phyloP scores from a whole-genome alignment of 208 protist species.

The Spongospora subterranea region DNA sequence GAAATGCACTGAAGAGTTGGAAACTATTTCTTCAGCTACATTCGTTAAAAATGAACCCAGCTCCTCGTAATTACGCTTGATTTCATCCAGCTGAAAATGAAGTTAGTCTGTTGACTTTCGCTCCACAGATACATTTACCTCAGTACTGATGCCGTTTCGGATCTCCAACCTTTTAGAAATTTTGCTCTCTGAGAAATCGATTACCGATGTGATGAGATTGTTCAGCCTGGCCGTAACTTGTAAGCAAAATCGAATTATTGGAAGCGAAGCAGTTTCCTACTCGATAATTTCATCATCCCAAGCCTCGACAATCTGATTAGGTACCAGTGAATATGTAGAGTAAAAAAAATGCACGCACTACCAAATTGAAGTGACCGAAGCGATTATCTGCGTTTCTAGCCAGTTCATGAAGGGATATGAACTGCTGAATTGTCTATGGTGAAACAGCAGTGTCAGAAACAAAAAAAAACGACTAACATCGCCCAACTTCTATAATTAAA shows the following conservation, averaged over 20 bases:
- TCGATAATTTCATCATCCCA: constrained; percentile 32
- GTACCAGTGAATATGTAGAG: not conserved
- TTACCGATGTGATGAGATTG: constrained; percentile 35
- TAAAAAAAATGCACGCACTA: not conserved
- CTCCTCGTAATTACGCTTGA: constrained; percentile 5
- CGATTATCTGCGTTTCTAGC: not conserved
- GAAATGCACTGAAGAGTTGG: not conserved
- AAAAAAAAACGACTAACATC: too few species aligned
- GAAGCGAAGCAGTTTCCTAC: not conserved
- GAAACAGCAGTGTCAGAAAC: too few species aligned
- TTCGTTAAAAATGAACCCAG: not conserved
- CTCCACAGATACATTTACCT: not conserved
- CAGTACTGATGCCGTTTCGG: not conserved
- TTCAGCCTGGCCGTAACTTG: constrained; percentile 40
- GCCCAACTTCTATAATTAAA: not conserved
- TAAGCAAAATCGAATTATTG: not conserved
- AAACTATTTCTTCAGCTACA: constrained; percentile 8
- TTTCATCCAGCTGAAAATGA: not conserved
- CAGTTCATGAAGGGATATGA: constrained; percentile 15
- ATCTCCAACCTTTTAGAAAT: constrained; percentile 3
- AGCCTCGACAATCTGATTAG: not conserved
- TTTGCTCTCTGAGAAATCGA: constrained; percentile 31
- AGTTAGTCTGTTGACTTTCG: not conserved
- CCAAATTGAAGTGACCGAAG: not conserved
- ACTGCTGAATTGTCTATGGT: constrained; percentile 6